Conservation (phyloP, 1,139 yeast species). For the Geotrichum reessii region DNA sequence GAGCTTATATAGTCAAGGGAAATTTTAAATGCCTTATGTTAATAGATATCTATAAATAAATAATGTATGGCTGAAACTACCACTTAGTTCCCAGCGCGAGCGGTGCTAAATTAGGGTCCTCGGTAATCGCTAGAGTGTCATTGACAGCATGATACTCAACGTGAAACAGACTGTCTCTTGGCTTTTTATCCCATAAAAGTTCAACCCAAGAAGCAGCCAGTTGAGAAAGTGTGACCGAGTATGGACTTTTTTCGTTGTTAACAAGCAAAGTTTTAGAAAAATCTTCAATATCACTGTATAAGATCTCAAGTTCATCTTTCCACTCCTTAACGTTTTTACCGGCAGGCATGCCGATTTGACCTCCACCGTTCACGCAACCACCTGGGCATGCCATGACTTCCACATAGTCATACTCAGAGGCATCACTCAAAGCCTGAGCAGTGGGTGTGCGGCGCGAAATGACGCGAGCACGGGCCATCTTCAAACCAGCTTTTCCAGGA, state of each 20-base stretch:
- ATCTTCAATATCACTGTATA: constrained; percentile 28
- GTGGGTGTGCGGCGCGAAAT: constrained; percentile 15
- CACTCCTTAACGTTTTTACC: constrained; percentile 31
- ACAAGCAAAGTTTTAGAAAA: constrained; percentile 5
- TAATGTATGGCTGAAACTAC: constrained; percentile 3
- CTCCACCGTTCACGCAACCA: constrained; percentile 97
- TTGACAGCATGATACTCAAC: constrained; percentile 19
- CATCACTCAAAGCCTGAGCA: constrained; percentile 39
- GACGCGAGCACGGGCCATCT: constrained; percentile 14
- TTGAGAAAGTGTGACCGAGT: neutral
- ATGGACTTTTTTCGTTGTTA: neutral
- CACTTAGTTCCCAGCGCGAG: constrained; percentile 18
- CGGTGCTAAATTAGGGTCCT: constrained; percentile 6
- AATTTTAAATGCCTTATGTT: neutral
- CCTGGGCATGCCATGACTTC: constrained; percentile 98
- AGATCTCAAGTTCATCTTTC: constrained; percentile 33
- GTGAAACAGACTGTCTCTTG: constrained; percentile 1
- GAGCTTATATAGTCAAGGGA: neutral
- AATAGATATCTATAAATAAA: neutral
- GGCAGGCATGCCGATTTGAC: constrained; percentile 60
- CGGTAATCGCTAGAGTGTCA: constrained; percentile 2
- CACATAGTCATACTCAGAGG: constrained; percentile 69
- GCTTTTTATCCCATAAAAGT: constrained; percentile 6
- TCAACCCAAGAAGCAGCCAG: constrained; percentile 12
- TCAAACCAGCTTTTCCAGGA: constrained; percentile 19